Evolutionary conservation across 495 filamentous ascomycete genomes (phyloP), one percentile per base, ranked within the genome.

Genomic region (Hypoxylon rickii): DNA sequence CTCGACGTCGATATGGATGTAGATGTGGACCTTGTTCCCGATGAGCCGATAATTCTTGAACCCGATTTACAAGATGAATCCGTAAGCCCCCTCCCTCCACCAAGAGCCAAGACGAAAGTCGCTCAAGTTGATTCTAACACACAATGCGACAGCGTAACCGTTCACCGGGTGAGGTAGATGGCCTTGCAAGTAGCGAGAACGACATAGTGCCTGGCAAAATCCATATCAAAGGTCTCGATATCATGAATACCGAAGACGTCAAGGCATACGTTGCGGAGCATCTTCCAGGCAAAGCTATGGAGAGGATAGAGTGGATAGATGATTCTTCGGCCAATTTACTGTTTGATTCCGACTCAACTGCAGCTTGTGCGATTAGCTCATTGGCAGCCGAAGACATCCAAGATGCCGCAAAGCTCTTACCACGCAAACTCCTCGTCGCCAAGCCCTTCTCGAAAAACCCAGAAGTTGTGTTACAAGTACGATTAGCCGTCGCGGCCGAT

Each of bases 231-330:
- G 94, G 94, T 11, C 79, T 97, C 1, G 89, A 96, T 63, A 84
- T 86, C 51, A 78, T 97, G 65, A 88, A 83, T 12, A 90, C 91
- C 6, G 77, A 83, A 17, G 81, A 96, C 49, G 85, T 96, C 59
- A 84, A 86, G 58, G 69, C 76, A 55, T 97, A 88, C 60, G 79
- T 87, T 1, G 45, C 67, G 3, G 81, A 89, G 45, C 82, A 92
- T 68, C 89, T 83, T 63, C 63, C 78, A 11, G 58, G 70, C 2
- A 73, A 80, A 11, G 58, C 66, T 4, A 80, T 87, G 21, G 66
- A 75, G 17, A 80, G 82, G 15, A 74, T 97, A 59, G 90, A 97
- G 71, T 98, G 94, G 94, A 92, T 98, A 55, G 88, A 98, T 63
- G 94, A 98, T 68, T 87, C 83, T 13, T 94, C 92, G 0, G 90